Conservation (phyloP, 108 stramenopile genomes). For the Cyclotella baltica region DNA sequence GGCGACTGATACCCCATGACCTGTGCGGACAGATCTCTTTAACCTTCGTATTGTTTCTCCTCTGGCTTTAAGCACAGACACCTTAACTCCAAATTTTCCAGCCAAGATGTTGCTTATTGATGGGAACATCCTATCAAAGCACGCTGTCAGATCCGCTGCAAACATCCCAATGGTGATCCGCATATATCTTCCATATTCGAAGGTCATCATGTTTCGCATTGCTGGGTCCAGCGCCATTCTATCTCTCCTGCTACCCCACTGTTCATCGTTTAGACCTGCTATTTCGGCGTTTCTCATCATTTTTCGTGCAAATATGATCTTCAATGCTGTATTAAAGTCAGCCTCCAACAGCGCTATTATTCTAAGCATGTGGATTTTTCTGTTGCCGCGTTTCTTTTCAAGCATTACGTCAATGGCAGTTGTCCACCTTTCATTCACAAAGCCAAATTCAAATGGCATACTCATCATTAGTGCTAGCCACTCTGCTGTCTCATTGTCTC, state of each 20-base stretch:
- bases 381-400: conserved; percentile 31
- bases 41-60: neutral
- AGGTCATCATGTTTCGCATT: conserved; percentile 18
- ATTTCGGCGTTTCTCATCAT: conserved; percentile 12
- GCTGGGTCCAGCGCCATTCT: conserved; percentile 25
- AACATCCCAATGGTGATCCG: neutral
- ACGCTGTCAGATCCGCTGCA: conserved; percentile 13
- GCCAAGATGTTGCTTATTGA: neutral
- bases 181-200: conserved; percentile 18
- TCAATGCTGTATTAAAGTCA: conserved; percentile 36
- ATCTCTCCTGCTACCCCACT: conserved; percentile 13
- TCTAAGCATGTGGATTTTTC: conserved; percentile 17
- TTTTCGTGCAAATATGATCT: conserved; percentile 11
- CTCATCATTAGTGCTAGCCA: conserved; percentile 13
- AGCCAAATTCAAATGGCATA: conserved; percentile 7
- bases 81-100: neutral
- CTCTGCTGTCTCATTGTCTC: too few relatives aligned
- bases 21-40: conserved; percentile 11
- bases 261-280: neutral
- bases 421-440: conserved; percentile 8
- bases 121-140: conserved; percentile 28
- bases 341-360: conserved; percentile 21
- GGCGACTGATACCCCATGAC: neutral
- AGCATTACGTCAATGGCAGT: conserved; percentile 22
- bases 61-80: neutral